Base-by-base conservation (phyloP, 192 early-diverging fungal species). In the Coemansia sp. region DNA sequence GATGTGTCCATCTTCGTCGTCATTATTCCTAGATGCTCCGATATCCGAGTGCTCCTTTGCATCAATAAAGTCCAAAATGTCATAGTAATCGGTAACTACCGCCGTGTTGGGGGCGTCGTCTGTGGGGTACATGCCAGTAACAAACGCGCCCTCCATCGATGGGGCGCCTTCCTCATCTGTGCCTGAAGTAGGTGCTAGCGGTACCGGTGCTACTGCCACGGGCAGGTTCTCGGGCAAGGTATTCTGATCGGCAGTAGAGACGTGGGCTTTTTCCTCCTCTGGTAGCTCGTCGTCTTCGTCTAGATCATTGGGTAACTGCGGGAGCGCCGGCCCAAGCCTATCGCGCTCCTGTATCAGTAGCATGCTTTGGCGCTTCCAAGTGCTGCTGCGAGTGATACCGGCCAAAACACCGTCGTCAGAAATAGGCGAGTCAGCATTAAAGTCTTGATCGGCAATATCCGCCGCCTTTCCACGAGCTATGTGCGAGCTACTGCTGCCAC, bases 61-160 rank as follows among this genome's bases (percentile, higher is more conserved):
- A 55, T 71, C 72, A 18, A 80, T 74, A 57, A 67, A 74, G 46
- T 80, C 77, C 21, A 80, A 42, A 18, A 80, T 80, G 20, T 80
- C 77, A 66, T 74, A 43, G 46, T 74, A 80, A 26, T 74, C 77
- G n/a, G 70, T 62, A 5, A 80, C 67, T 21, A 65, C 66, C 14
- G 48, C 48, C 9, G 61, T 55, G 10, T 39, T 58, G 28, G 56
- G 40, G 5, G 46, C 64, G 5, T 51, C 64, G 5, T 51, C 60
- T 10, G 60, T 31, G 28, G 67, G 36, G 46, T 58, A 58, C 9
- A 58, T 6, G 56, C 56, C 56, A 36, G 56, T 36, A 58, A 36
- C 56, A 34, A 58, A 58, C n/a, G 31, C 56, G 14, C 36, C 56
- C 33, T 58, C 33, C 31, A 36, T 33, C 18, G 56, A 34, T 36